Evolutionary conservation across 306 rosid genomes (phyloP).

Genomic region (Castanospermum australe): DNA sequence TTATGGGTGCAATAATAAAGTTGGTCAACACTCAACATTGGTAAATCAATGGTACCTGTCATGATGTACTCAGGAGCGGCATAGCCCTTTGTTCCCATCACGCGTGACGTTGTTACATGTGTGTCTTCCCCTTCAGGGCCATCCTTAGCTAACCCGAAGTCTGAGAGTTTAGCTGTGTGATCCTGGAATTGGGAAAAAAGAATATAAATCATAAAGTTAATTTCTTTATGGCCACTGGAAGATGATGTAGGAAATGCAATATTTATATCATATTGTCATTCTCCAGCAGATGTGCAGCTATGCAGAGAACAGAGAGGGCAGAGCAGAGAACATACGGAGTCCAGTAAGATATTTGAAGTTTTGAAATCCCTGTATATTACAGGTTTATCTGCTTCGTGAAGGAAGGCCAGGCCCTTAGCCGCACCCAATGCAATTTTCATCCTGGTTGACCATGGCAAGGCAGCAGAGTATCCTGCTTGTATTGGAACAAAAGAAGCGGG

Average conservation of each 20-base stretch:
- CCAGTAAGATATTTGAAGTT: slow-evolving; percentile 74
- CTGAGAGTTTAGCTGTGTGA: slow-evolving; percentile 68
- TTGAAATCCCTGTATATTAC: slow-evolving; percentile 85
- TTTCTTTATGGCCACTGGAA: neutral
- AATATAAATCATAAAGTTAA: neutral
- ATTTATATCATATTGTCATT: too few relatives aligned
- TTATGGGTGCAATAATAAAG: neutral
- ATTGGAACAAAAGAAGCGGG: neutral
- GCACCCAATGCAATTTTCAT: slow-evolving; percentile 83
- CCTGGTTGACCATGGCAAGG: slow-evolving; percentile 76
- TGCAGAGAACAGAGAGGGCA: neutral
- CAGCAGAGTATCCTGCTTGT: slow-evolving; percentile 58
- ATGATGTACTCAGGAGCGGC: slow-evolving; percentile 84
- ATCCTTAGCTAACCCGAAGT: slow-evolving; percentile 80
- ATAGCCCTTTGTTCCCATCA: slow-evolving; percentile 84
- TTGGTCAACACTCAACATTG: neutral
- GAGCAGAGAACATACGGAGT: slow-evolving; percentile 52
- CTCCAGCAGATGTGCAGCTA: neutral
- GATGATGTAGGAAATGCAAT: neutral
- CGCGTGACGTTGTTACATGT: slow-evolving; percentile 50
- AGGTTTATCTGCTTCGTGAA: slow-evolving; percentile 76
- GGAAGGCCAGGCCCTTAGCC: slow-evolving; percentile 75
- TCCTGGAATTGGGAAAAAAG: slow-evolving; percentile 38
- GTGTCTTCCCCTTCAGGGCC: slow-evolving; percentile 77
- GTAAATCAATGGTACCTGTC: slow-evolving; percentile 49